phyloP scores from a whole-genome alignment of 1,284 basidiomycete genomes.

The Pholiota adiposa region DNA sequence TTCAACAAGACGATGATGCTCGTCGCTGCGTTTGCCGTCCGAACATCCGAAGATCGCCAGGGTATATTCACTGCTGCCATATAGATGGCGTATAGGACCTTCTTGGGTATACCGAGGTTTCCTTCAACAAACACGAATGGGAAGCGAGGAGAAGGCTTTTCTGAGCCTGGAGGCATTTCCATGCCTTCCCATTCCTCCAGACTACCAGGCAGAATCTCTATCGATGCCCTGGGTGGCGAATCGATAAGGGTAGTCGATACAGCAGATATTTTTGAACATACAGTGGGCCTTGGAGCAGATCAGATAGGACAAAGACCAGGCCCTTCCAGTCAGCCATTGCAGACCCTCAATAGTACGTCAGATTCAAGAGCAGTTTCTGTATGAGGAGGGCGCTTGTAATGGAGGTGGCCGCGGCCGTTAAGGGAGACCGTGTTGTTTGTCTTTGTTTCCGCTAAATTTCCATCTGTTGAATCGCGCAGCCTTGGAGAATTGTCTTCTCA shows the following conservation, averaged over 20 bases:
- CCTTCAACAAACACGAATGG: conserved; percentile 62
- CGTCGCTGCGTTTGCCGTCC: conserved; percentile 36
- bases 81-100: conserved; percentile 56
- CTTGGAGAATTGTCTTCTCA: background rate
- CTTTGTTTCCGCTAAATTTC: background rate
- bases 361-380: background rate
- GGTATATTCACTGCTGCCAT: conserved; percentile 45
- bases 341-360: background rate
- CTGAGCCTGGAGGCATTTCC: conserved; percentile 23
- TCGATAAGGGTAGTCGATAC: conserved; percentile 17
- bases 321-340: conserved; percentile 5
- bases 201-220: conserved; percentile 56
- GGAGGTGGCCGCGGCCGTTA: background rate
- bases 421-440: background rate
- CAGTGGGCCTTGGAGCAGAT: conserved; percentile 27
- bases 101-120: conserved; percentile 69
- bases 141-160: conserved; percentile 30
- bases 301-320: conserved; percentile 19
- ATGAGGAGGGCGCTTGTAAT: background rate
- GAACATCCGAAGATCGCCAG: conserved; percentile 23
- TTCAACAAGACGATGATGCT: conserved; percentile 63
- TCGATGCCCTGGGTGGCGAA: conserved; percentile 34
- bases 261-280: conserved; percentile 21
- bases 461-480: background rate
- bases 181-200: conserved; percentile 40